These are phyloP conservation scores for Monosporascus cannonballus DNA, from an alignment of 2,329 filamentous ascomycete genomes.

Conservation along the genomic window DNA sequence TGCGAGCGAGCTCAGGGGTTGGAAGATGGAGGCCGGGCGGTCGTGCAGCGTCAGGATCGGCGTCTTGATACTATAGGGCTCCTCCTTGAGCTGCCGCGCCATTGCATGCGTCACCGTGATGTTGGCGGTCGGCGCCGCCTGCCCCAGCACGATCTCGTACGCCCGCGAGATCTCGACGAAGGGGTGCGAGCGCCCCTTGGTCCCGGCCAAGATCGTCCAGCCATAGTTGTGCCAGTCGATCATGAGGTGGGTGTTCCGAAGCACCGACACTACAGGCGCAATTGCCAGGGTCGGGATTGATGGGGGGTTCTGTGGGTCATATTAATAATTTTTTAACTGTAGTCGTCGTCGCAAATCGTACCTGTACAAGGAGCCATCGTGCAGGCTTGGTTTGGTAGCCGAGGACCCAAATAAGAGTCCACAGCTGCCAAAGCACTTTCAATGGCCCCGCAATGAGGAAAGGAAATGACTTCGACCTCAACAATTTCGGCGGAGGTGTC, in stretches of 20 bases:
- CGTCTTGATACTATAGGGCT: slow-evolving; percentile 58
- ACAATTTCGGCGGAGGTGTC: slow-evolving; percentile 55
- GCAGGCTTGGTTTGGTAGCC: slow-evolving; percentile 68
- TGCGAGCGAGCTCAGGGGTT: slow-evolving; percentile 49
- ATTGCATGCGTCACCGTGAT: slow-evolving; percentile 89
- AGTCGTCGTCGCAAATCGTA: slow-evolving; percentile 23
- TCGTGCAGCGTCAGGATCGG: slow-evolving; percentile 75
- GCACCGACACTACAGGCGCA: slow-evolving; percentile 62
- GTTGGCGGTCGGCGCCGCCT: slow-evolving; percentile 62
- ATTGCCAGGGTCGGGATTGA: slow-evolving; percentile 86
- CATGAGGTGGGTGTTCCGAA: slow-evolving; percentile 75
- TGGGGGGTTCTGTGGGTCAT: slow-evolving; percentile 68
- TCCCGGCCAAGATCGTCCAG: slow-evolving; percentile 77
- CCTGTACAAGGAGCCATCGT: slow-evolving; percentile 81
- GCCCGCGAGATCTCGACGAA: slow-evolving; percentile 70
- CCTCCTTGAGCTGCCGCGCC: slow-evolving; percentile 60
- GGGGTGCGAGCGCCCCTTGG: slow-evolving; percentile 53
- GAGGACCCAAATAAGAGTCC: slow-evolving; percentile 63
- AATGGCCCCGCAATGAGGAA: slow-evolving; percentile 75
- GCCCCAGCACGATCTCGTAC: slow-evolving; percentile 72
- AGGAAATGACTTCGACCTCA: slow-evolving; percentile 64
- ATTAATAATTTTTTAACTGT: slow-evolving; percentile 8
- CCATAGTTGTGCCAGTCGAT: slow-evolving; percentile 99
- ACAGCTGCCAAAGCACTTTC: slow-evolving; percentile 81
- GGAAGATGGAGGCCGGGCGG: slow-evolving; percentile 76